A percentile compares a stretch with the other conserved stretches of the same genome.
These are phyloP conservation scores for apple (Malus domestica) DNA, from an alignment of 306 rosid genomes.

Conservation along the genomic window DNA sequence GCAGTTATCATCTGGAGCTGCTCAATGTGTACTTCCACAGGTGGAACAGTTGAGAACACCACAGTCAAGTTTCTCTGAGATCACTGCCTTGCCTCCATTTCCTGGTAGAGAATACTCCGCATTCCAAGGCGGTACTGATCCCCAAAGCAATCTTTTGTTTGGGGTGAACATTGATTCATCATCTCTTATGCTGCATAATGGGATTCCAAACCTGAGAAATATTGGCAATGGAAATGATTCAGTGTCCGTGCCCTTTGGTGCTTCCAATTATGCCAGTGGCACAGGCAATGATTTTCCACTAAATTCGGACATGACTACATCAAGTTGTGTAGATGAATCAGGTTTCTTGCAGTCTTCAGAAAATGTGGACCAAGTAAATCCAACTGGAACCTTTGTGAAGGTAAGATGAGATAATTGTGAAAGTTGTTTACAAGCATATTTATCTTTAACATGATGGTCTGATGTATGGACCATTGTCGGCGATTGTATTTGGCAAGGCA, in stretches of 20 bases:
- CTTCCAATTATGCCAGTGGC: constrained; percentile 53
- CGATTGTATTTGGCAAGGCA: no score
- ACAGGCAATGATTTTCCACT: constrained; percentile 48
- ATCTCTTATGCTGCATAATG: constrained; percentile 67
- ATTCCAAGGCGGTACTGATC: constrained; percentile 64
- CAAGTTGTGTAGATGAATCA: constrained; percentile 59
- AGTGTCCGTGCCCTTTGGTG: constrained; percentile 43
- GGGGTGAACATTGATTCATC: constrained; percentile 82
- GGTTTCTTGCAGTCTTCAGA: constrained; percentile 61
- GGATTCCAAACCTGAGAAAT: constrained; percentile 53
- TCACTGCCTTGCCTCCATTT: constrained; percentile 69
- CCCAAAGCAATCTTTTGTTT: constrained; percentile 71
- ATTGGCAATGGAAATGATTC: constrained; percentile 39
- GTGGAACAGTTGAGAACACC: constrained; percentile 47
- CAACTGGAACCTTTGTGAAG: constrained; percentile 73
- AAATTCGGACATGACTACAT: constrained; percentile 47
- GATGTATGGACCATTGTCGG: neutral
- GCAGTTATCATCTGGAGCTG: constrained; percentile 50
- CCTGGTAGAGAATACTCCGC: constrained; percentile 77
- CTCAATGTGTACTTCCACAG: constrained; percentile 57
- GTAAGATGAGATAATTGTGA: constrained; percentile 16
- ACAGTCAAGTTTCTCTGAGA: constrained; percentile 38
- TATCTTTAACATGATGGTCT: neutral
- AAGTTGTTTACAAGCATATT: neutral
- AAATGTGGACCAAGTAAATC: constrained; percentile 54